Conservation (phyloP, 495 filamentous ascomycete genomes). For the Immersiella caudata region DNA sequence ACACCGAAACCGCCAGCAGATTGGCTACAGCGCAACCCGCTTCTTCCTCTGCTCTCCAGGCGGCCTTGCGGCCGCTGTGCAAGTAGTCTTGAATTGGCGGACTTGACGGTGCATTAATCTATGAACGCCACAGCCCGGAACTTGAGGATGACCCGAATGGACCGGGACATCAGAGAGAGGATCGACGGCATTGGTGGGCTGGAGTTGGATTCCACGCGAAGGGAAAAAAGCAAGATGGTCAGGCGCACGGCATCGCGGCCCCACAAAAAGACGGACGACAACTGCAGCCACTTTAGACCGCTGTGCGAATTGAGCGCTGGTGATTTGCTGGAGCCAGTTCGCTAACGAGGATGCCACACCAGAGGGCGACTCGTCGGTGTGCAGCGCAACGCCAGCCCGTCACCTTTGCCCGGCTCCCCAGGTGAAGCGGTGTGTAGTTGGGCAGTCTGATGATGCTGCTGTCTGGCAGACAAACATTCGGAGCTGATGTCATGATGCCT, state of each 20-base stretch:
- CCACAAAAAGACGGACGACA: constrained; percentile 18
- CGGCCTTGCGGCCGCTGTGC: not conserved
- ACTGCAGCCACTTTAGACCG: constrained; percentile 5
- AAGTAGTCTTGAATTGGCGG: not conserved
- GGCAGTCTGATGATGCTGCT: not conserved
- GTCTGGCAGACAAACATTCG: not conserved
- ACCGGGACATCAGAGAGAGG: not conserved
- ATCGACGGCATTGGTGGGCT: constrained; percentile 5
- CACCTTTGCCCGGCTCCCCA: not conserved
- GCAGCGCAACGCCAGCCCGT: constrained; percentile 4
- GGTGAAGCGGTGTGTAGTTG: not conserved
- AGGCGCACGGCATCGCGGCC: constrained; percentile 28
- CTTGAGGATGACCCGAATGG: constrained; percentile 1
- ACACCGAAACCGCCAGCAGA: no score
- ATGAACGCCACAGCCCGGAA: not conserved
- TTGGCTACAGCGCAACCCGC: no score
- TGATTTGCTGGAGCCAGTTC: constrained; percentile 12
- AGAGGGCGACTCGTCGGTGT: not conserved
- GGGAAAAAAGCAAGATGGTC: constrained; percentile 27
- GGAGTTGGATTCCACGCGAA: constrained; percentile 3
- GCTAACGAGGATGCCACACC: not conserved
- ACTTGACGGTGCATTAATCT: not conserved
- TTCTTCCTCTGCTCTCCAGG: not conserved
- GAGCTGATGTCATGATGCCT: not conserved
- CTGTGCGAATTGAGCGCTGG: constrained; percentile 21